Evolutionary conservation across 1,284 basidiomycete genomes (phyloP).

Genomic region (Phellopilus nigrolimitatus): DNA sequence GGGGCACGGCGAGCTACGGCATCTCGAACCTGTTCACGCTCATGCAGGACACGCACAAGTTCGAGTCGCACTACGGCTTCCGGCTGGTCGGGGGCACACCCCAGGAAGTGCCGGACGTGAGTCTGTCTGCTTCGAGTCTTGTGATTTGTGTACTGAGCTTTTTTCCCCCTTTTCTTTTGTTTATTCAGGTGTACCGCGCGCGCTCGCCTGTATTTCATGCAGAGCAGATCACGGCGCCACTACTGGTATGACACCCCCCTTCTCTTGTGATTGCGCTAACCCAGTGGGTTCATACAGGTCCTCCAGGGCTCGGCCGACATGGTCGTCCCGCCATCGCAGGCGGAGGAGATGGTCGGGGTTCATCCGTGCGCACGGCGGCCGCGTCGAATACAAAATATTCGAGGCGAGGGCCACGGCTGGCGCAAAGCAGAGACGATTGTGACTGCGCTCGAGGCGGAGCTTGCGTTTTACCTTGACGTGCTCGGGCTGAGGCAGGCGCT

Average conservation of each 20-base stretch:
- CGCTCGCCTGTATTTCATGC: constrained; percentile 50
- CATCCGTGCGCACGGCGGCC: constrained; percentile 38
- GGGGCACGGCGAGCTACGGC: constrained; percentile 49
- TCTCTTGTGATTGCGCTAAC: not conserved
- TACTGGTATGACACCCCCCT: constrained; percentile 38
- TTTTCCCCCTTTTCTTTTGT: too few relatives aligned
- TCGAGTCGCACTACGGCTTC: constrained; percentile 51
- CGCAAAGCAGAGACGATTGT: constrained; percentile 39
- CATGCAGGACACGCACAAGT: constrained; percentile 59
- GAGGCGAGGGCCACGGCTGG: constrained; percentile 57
- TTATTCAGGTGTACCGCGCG: constrained; percentile 42
- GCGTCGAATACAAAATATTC: constrained; percentile 46
- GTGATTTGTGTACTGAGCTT: too few relatives aligned
- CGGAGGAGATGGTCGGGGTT: constrained; percentile 42
- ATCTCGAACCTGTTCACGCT: constrained; percentile 49
- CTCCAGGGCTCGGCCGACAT: constrained; percentile 51
- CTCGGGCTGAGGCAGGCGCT: too few relatives aligned
- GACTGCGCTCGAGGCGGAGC: constrained; percentile 40
- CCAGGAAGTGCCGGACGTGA: constrained; percentile 40
- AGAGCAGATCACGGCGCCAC: constrained; percentile 43
- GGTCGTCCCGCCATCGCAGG: constrained; percentile 54
- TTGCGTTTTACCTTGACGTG: constrained; percentile 36
- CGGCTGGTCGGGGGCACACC: constrained; percentile 53
- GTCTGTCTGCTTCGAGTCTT: too few relatives aligned
- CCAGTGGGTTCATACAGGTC: constrained; percentile 33